A percentile compares a stretch with the other conserved stretches of the same genome.
phyloP scores from a whole-genome alignment of 169 alveolate genomes.

The Prorocentrum cordatum region DNA sequence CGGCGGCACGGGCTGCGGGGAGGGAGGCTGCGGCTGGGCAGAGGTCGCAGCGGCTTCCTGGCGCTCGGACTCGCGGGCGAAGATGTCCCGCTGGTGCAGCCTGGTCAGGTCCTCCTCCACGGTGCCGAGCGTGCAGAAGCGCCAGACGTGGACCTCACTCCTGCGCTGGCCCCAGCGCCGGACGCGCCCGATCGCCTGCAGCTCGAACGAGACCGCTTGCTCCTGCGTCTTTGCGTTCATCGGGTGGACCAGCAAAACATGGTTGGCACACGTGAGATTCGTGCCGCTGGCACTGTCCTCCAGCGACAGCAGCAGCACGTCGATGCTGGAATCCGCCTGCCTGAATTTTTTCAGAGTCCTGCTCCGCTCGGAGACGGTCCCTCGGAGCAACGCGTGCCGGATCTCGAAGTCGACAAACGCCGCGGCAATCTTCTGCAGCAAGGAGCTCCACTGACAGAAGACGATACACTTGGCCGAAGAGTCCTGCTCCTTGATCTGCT shows the following conservation, averaged over 20 bases:
- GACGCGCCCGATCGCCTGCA: slow-evolving; percentile 48
- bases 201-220: slow-evolving; percentile 2
- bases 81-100: too few relatives aligned
- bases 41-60: too few relatives aligned
- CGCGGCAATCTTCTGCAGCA: slow-evolving; percentile 6
- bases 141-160: slow-evolving; percentile 46
- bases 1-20: too few relatives aligned
- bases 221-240: slow-evolving; percentile 28
- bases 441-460: slow-evolving; percentile 31
- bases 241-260: slow-evolving; percentile 41
- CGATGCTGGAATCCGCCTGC: not conserved
- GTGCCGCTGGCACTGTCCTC: slow-evolving; percentile 61
- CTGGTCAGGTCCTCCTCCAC: slow-evolving; percentile 14
- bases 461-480: slow-evolving; percentile 52
- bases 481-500: slow-evolving; percentile 1
- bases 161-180: slow-evolving; percentile 54
- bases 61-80: too few relatives aligned
- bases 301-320: slow-evolving; percentile 32
- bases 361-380: slow-evolving; percentile 34
- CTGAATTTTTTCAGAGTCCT: slow-evolving; percentile 17
- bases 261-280: slow-evolving; percentile 24
- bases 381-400: slow-evolving; percentile 15
- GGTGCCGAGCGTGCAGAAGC: slow-evolving; percentile 56
- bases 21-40: too few relatives aligned
- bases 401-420: slow-evolving; percentile 22